Percentiles rank a stretch among this genome's conserved stretches.
Evolutionary conservation across 2,329 filamentous ascomycete species (phyloP).

Genomic region (Nemania bipapillata): DNA sequence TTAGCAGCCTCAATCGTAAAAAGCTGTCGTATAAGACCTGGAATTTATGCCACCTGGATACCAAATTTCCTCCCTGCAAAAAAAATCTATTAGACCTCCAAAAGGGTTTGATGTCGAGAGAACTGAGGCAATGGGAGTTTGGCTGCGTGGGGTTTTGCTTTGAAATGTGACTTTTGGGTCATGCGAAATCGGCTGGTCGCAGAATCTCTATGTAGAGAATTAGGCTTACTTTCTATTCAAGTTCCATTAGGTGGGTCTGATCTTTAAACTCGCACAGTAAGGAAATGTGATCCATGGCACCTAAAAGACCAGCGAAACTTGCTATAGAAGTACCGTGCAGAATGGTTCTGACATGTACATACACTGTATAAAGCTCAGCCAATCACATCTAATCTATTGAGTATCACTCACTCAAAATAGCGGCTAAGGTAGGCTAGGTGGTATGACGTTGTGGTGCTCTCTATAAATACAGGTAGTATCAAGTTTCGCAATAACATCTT

Average conservation of each 20-base stretch:
- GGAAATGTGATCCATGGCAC: not conserved
- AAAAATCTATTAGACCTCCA: not conserved
- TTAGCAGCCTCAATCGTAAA: not conserved
- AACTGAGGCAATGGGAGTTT: not conserved
- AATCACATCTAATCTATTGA: constrained; percentile 18
- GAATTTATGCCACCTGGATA: not conserved
- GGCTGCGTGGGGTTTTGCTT: constrained; percentile 33
- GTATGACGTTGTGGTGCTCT: constrained; percentile 34
- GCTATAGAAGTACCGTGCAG: not conserved
- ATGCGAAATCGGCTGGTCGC: constrained; percentile 44
- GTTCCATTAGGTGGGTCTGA: constrained; percentile 13
- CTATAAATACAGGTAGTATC: not conserved
- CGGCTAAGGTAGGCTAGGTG: not conserved
- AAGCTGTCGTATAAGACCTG: not conserved
- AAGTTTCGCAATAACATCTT: no score
- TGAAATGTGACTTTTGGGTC: constrained; percentile 44
- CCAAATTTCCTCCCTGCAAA: not conserved
- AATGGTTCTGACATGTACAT: not conserved
- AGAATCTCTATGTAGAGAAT: constrained; percentile 19
- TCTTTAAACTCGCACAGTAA: constrained; percentile 10
- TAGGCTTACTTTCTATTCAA: constrained; percentile 8
- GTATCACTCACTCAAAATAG: not conserved
- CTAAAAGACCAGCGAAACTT: not conserved
- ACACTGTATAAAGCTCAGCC: constrained; percentile 10
- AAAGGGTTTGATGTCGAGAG: not conserved